Conservation (phyloP, 2,329 filamentous ascomycete genomes). For the Dendrostoma leiphaemia region DNA sequence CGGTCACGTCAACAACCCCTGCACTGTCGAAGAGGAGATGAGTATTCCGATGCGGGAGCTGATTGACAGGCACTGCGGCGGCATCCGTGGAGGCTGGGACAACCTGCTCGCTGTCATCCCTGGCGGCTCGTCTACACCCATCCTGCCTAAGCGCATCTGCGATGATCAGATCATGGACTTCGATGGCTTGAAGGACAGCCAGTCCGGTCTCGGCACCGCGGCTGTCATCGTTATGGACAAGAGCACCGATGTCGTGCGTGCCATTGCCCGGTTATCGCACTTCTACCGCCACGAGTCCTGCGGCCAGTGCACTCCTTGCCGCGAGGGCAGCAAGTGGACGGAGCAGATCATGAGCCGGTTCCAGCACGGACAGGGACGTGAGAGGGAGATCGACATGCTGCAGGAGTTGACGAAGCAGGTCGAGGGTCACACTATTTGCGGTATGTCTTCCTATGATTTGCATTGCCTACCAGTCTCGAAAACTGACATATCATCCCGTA, state of each 20-base stretch:
- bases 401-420: slow-evolving; percentile 99
- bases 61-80: slow-evolving; percentile 97
- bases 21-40: slow-evolving; percentile 99
- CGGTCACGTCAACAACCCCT: slow-evolving; percentile 97
- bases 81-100: slow-evolving; percentile 95
- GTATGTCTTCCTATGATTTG: slow-evolving; percentile 45
- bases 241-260: slow-evolving; percentile 90
- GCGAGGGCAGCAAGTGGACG: slow-evolving; percentile 98
- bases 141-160: slow-evolving; percentile 85
- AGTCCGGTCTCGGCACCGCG: slow-evolving; percentile 94
- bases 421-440: slow-evolving; percentile 98
- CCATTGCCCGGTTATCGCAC: slow-evolving; percentile 87
- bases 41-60: slow-evolving; percentile 93
- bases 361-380: slow-evolving; percentile 82
- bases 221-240: slow-evolving; percentile 99
- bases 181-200: slow-evolving; percentile 94
- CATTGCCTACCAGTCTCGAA: too few relatives aligned
- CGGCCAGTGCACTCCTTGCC: slow-evolving; percentile 98
- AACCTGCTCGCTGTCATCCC: slow-evolving; percentile 95
- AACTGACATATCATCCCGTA: slow-evolving; percentile 35
- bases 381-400: slow-evolving; percentile 97
- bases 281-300: slow-evolving; percentile 99
- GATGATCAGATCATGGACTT: slow-evolving; percentile 99
- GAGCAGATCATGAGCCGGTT: slow-evolving; percentile 98
- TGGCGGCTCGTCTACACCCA: slow-evolving; percentile 93